Evolutionary conservation across 495 filamentous ascomycete genomes (phyloP), one percentile per base, ranked within the genome.

Genomic region (Usnea hakonensis): DNA sequence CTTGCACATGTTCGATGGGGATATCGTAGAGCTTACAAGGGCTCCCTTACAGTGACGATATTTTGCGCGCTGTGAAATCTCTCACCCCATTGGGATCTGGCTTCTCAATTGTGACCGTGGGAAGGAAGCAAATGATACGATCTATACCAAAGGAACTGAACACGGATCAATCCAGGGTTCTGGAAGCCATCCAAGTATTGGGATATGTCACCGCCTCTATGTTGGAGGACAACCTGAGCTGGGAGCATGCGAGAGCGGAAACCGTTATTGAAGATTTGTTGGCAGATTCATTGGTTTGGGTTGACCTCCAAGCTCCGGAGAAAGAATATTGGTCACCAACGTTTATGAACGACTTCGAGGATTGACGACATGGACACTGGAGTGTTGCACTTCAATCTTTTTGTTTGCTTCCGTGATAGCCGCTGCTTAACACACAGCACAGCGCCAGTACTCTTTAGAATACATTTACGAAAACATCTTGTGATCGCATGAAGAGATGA

Each of bases 131-230:
- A 59, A 95, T 94, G 75, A 95, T 98, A 55, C 83, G 95, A 23
- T 95, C 90, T 2, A 85, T 97, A 38, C 95, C 94, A 1, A 96
- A 96, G 74, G 95, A 99, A 75, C 81, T 99, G 58, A 97, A 95
- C 69, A 91, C 85, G 17, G 94, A 99, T 71, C 94, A 99, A 76
- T 85, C 88, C 55, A 89, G 85, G 10, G 94, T 96, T 17, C 80
- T 99, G 10, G 95, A 97, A 73, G 90, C 85, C 0, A 91, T 90
- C 4, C 85, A 89, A 62, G 73, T 97, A 26, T 76, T 96, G 19
- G 91, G 94, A 0, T 96, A 90, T 70, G 89, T 97, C 28, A 93
- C 84, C 57, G 82, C 91, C 30, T 91, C 89, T 0, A 96, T 99
- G 92, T 74, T 99, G 52, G 88, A 89, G 75, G 75, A 86, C n/a